These are phyloP conservation scores for Dioscorea dumetorum DNA, from an alignment of 106 monocot species.

Conservation along the genomic window DNA sequence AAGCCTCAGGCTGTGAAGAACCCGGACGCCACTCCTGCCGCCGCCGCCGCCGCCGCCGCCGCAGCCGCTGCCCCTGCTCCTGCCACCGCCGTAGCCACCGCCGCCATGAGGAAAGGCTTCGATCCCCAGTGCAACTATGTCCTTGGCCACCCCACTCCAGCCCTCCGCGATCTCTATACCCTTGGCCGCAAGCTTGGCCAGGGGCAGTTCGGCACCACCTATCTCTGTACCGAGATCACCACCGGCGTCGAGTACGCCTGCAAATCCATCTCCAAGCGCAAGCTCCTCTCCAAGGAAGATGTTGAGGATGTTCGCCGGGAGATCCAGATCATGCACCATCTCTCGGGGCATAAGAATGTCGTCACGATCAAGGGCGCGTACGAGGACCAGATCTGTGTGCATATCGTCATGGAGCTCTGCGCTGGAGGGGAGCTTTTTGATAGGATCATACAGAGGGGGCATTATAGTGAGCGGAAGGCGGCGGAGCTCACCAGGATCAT, in stretches of 20 bases:
- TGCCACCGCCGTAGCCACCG: background rate
- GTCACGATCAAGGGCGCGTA: slow-evolving; percentile 58
- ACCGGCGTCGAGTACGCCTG: slow-evolving; percentile 56
- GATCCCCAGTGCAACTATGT: slow-evolving; percentile 20
- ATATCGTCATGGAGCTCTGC: slow-evolving; percentile 71
- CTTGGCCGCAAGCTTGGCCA: slow-evolving; percentile 58
- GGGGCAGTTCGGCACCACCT: slow-evolving; percentile 68
- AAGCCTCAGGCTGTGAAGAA: background rate
- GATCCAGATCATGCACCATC: slow-evolving; percentile 80
- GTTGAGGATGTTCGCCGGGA: slow-evolving; percentile 63
- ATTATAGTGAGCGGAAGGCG: slow-evolving; percentile 66
- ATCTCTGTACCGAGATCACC: slow-evolving; percentile 54
- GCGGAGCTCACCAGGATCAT: slow-evolving; percentile 56
- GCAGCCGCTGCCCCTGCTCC: slow-evolving; percentile 7
- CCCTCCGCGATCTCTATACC: slow-evolving; percentile 44
- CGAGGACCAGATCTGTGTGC: slow-evolving; percentile 48
- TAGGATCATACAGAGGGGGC: slow-evolving; percentile 58
- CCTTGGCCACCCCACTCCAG: slow-evolving; percentile 46
- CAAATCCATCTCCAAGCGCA: slow-evolving; percentile 67
- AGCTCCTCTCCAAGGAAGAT: slow-evolving; percentile 53
- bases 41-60: no score
- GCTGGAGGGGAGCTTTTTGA: slow-evolving; percentile 64
- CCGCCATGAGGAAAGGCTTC: slow-evolving; percentile 28
- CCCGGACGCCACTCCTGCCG: background rate
- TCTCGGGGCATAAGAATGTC: slow-evolving; percentile 49